Base-by-base conservation (phyloP, 805 yeast genomes). In the Saccharomycopsis capsularis region DNA sequence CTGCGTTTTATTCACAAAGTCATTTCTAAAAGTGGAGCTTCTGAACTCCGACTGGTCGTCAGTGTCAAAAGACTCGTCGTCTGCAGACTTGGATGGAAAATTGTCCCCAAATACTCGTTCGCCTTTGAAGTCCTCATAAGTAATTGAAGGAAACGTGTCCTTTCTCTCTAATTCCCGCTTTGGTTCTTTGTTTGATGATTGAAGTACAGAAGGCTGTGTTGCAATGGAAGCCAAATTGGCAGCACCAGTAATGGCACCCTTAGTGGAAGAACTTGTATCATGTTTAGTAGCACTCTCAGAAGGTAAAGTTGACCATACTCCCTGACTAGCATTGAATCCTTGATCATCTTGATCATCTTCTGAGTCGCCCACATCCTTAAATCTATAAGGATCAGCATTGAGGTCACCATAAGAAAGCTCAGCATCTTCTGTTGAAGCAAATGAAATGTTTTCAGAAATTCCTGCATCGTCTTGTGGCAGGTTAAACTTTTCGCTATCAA, bases 101-200 rank as follows among this genome's bases (percentile, higher is more conserved):
- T 50, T 51, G 25, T 49, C 52, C 13, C 55, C 55, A 41, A 51
- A 51, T 15, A 51, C 55, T 19, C 30, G 41, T 22, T 27, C 52
- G n/a, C 24, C 22, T 1, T 34, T 40, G 13, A 18, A 23, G 15
- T 25, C 44, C 13, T 38, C 40, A 11, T 19, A n/a, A 34, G 15
- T 42, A 25, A 6, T 29, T 21, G 11, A n/a, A n/a, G n/a, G n/a
- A n/a, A n/a, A n/a, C n/a, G n/a, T n/a, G n/a, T n/a, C n/a, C n/a
- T n/a, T n/a, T n/a, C n/a, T n/a, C n/a, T n/a, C n/a, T n/a, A n/a
- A n/a, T n/a, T n/a, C n/a, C n/a, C n/a, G n/a, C n/a, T n/a, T n/a
- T n/a, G n/a, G n/a, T n/a, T n/a, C n/a, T n/a, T n/a, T n/a, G n/a
- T n/a, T n/a, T n/a, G n/a, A n/a, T n/a, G n/a, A n/a, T n/a, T n/a